These are phyloP conservation scores for Ogataea saltuana DNA, from an alignment of 805 yeast species.

Conservation along the genomic window DNA sequence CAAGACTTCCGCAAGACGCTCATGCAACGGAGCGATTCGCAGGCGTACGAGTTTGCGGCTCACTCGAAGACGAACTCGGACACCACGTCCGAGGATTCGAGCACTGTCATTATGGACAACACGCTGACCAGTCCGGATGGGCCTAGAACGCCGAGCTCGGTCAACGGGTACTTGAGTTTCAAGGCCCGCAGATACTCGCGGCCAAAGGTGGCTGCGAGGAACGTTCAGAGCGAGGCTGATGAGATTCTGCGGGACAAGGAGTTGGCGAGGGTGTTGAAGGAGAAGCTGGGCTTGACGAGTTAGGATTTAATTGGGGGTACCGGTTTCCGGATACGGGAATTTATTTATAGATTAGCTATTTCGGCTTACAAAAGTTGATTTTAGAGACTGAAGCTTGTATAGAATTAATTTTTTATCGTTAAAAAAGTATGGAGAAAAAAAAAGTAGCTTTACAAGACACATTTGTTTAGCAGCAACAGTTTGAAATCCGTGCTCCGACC, in stretches of 20 bases:
- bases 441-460: too few species aligned
- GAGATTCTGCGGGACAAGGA: slow-evolving; percentile 8
- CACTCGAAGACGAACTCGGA: slow-evolving; percentile 10
- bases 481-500: too few species aligned
- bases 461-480: too few species aligned
- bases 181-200: slow-evolving; percentile 2
- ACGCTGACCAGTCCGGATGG: slow-evolving; percentile 3
- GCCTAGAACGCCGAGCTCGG: neutral
- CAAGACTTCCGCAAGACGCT: slow-evolving; percentile 18
- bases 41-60: slow-evolving; percentile 31
- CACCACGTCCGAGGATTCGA: slow-evolving; percentile 14
- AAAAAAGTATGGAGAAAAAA: too few species aligned
- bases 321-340: neutral
- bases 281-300: neutral
- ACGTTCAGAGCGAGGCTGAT: neutral
- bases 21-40: slow-evolving; percentile 33
- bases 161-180: slow-evolving; percentile 3
- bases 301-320: too few species aligned
- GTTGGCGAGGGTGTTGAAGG: slow-evolving; percentile 2
- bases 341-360: slow-evolving; percentile 1
- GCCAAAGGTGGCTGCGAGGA: slow-evolving; percentile 1
- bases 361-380: neutral
- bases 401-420: too few species aligned
- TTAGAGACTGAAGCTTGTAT: too few species aligned
- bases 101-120: slow-evolving; percentile 18